Conservation (phyloP, 139 green algal genomes). For the Tetraselmis chui region DNA sequence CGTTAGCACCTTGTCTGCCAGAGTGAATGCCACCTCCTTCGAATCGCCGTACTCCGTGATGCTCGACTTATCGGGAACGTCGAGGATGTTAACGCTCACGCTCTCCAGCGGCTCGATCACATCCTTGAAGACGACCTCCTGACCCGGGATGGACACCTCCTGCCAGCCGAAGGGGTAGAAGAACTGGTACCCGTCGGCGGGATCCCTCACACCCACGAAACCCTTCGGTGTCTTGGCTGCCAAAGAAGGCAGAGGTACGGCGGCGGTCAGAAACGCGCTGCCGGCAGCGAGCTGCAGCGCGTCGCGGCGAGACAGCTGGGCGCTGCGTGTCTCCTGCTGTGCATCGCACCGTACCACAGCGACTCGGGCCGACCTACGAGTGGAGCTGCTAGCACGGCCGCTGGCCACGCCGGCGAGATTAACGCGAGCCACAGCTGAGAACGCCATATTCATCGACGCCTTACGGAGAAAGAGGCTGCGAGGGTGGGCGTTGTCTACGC, state of each 20-base stretch:
- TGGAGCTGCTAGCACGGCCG: too few species aligned
- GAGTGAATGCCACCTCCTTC: conserved; percentile 37
- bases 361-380: too few species aligned
- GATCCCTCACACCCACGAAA: conserved; percentile 76
- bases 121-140: conserved; percentile 95
- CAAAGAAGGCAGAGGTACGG: background rate
- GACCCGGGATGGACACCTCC: conserved; percentile 71
- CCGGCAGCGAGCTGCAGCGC: background rate
- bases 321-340: too few species aligned
- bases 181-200: conserved; percentile 86
- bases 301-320: background rate
- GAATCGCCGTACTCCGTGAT: conserved; percentile 78
- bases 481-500: too few species aligned
- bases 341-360: too few species aligned
- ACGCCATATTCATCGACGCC: too few species aligned
- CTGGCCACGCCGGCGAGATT: too few species aligned
- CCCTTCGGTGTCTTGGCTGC: conserved; percentile 39
- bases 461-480: too few species aligned
- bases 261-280: background rate
- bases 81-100: conserved; percentile 70
- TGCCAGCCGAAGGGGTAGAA: conserved; percentile 97
- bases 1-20: conserved; percentile 54
- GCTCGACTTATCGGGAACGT: conserved; percentile 66
- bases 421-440: too few species aligned
- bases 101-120: conserved; percentile 96